Evolutionary conservation across 2,329 filamentous ascomycete species (phyloP).

Genomic region (Penicillium sp.): DNA sequence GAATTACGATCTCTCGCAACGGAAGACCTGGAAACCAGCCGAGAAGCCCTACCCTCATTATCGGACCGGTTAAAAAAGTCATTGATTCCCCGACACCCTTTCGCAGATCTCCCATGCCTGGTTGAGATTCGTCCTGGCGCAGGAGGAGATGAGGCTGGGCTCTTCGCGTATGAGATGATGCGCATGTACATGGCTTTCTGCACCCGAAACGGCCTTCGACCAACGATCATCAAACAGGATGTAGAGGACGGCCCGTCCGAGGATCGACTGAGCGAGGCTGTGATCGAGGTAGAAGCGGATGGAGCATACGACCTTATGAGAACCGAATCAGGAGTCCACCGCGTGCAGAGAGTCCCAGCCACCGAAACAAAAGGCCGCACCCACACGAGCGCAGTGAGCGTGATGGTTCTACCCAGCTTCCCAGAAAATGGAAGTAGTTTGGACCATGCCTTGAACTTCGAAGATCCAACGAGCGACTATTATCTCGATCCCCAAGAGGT

Average conservation of each 20-base stretch:
- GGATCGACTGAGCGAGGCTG: conserved; percentile 78
- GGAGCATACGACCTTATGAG: conserved; percentile 83
- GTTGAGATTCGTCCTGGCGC: conserved; percentile 91
- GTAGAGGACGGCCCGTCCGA: conserved; percentile 69
- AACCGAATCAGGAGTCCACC: conserved; percentile 90
- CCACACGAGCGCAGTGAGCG: conserved; percentile 89
- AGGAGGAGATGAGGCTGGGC: conserved; percentile 85
- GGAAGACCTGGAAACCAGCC: conserved; percentile 73
- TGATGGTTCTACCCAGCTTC: conserved; percentile 89
- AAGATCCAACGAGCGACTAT: conserved; percentile 88
- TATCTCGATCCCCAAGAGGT: conserved; percentile 87
- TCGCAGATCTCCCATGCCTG: conserved; percentile 85
- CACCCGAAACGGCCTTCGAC: conserved; percentile 66
- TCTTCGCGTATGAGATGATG: conserved; percentile 86
- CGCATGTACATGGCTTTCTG: conserved; percentile 90
- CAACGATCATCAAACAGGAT: conserved; percentile 78
- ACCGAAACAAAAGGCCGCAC: conserved; percentile 91
- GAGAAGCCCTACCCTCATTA: conserved; percentile 64
- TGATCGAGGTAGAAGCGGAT: conserved; percentile 77
- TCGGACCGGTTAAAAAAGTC: conserved; percentile 72
- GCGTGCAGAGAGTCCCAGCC: conserved; percentile 88
- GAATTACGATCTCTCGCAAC: conserved; percentile 64
- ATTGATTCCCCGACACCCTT: conserved; percentile 86
- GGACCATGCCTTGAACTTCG: conserved; percentile 63
- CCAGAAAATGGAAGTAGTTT: conserved; percentile 58